phyloP scores from a whole-genome alignment of 1,284 basidiomycete genomes.

The Ceratobasidium sp. region DNA sequence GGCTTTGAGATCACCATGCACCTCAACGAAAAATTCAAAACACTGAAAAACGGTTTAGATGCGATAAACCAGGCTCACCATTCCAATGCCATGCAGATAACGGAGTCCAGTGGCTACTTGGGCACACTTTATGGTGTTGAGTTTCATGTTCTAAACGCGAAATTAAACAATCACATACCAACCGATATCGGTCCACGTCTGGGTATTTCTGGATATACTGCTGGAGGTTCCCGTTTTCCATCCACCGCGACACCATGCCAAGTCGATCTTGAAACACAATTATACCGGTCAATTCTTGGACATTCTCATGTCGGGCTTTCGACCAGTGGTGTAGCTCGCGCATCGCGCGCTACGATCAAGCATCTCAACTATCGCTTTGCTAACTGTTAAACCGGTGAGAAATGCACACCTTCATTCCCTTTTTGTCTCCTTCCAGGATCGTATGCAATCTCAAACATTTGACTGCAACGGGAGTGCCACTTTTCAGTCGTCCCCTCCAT shows the following conservation, averaged over 20 bases:
- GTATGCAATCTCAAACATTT: background rate
- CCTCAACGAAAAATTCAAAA: background rate
- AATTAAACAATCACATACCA: background rate
- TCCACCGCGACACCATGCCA: slow-evolving; percentile 24
- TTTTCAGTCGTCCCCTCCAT: background rate
- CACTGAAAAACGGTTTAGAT: background rate
- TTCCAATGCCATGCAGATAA: background rate
- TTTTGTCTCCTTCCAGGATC: too few species aligned
- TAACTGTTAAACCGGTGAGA: too few species aligned
- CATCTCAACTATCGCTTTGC: too few species aligned
- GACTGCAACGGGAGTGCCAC: background rate
- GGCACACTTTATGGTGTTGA: background rate
- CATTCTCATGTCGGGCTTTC: slow-evolving; percentile 1
- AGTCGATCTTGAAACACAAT: slow-evolving; percentile 4
- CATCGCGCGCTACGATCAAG: background rate
- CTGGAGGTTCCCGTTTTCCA: slow-evolving; percentile 6
- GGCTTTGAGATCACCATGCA: slow-evolving; percentile 24
- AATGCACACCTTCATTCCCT: too few species aligned
- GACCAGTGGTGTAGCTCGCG: slow-evolving; percentile 6
- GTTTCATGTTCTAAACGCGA: background rate
- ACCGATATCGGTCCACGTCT: background rate
- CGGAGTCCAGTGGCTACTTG: background rate
- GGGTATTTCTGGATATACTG: background rate
- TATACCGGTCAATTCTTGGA: slow-evolving; percentile 3
- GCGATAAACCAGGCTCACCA: background rate